Evolutionary conservation across 805 yeast genomes (phyloP).

Genomic region (Saturnispora mendoncae): DNA sequence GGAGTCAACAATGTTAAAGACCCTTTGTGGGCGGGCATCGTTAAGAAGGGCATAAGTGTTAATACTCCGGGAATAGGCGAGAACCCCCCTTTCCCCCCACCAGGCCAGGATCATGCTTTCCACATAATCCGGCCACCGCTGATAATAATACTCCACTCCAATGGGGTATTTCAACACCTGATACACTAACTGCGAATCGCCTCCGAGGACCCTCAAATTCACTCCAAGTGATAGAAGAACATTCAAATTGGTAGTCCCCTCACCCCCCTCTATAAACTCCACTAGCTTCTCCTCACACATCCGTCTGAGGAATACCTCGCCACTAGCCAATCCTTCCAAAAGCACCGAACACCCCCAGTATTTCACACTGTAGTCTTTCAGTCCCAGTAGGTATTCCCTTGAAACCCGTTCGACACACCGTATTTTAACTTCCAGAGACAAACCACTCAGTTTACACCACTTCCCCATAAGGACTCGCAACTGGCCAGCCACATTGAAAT

Average conservation of each 20-base stretch:
- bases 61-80: background rate
- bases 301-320: background rate
- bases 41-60: background rate
- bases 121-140: background rate
- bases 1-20: no score
- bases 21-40: background rate
- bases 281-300: background rate
- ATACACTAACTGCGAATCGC: background rate
- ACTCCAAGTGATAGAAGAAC: background rate
- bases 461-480: background rate
- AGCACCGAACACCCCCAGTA: background rate
- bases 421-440: background rate
- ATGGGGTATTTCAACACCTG: background rate
- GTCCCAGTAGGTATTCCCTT: background rate
- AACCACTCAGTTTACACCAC: background rate
- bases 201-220: background rate
- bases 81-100: background rate
- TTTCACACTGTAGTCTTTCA: background rate
- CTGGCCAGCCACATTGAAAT: background rate
- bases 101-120: background rate
- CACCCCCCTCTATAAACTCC: background rate
- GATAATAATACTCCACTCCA: background rate
- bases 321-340: background rate
- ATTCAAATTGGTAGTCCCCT: no score
- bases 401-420: background rate